Percentiles rank a stretch among this genome's conserved stretches.
These are phyloP conservation scores for Epichloe coenophiala DNA, from an alignment of 2,329 filamentous ascomycete species.

Conservation along the genomic window DNA sequence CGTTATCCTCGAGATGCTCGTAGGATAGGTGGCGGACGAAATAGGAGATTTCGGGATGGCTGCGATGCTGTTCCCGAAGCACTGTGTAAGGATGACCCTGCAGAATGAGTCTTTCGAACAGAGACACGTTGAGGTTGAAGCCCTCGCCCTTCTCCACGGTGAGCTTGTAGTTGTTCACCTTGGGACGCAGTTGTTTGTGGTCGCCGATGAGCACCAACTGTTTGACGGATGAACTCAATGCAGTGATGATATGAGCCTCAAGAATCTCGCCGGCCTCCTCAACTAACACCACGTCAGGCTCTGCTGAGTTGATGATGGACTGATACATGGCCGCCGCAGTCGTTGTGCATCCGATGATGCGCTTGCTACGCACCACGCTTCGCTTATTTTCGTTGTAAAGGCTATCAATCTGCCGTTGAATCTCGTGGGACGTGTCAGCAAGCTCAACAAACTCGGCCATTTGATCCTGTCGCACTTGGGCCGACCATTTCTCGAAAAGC, in stretches of 20 bases:
- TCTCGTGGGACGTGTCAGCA: too few relatives aligned
- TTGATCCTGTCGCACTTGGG: too few relatives aligned
- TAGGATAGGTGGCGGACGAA: constrained; percentile 50
- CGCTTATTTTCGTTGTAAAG: constrained; percentile 30
- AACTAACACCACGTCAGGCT: constrained; percentile 48
- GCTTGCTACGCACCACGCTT: constrained; percentile 34
- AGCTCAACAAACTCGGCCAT: too few relatives aligned
- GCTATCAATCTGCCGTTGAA: constrained; percentile 18
- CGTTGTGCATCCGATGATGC: constrained; percentile 58
- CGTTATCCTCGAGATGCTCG: constrained; percentile 36
- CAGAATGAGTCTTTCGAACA: constrained; percentile 55
- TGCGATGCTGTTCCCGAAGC: constrained; percentile 51
- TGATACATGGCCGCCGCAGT: constrained; percentile 53
- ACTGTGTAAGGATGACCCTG: constrained; percentile 39
- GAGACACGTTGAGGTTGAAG: constrained; percentile 51
- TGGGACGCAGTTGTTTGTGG: constrained; percentile 59
- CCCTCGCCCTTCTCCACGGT: constrained; percentile 51
- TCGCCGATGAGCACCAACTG: constrained; percentile 61
- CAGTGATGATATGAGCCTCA: constrained; percentile 48
- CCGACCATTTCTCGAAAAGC: too few relatives aligned
- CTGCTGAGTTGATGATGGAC: constrained; percentile 36
- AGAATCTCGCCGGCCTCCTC: constrained; percentile 66
- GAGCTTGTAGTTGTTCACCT: constrained; percentile 46
- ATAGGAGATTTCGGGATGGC: constrained; percentile 52
- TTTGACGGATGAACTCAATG: constrained; percentile 39